These are phyloP conservation scores for Macrotyloma uniflorum DNA, from an alignment of 306 rosid species.

Conservation along the genomic window DNA sequence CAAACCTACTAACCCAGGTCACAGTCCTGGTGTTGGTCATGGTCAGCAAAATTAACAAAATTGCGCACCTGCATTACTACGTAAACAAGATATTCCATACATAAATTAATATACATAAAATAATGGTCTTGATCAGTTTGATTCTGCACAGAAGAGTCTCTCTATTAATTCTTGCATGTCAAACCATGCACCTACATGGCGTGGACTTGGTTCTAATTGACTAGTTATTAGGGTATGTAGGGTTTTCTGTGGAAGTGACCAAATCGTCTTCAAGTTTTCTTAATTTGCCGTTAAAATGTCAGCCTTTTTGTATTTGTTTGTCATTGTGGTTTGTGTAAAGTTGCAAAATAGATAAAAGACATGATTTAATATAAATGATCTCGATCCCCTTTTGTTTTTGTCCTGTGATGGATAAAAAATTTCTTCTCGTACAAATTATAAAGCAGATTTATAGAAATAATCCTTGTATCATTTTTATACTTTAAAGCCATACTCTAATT, in stretches of 20 bases:
- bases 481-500: too few relatives aligned
- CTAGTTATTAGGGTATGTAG: background rate
- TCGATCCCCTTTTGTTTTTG: too few relatives aligned
- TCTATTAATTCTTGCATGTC: background rate
- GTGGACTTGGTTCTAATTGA: background rate
- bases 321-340: background rate
- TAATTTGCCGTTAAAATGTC: background rate
- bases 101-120: background rate
- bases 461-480: too few relatives aligned
- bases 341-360: background rate
- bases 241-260: background rate
- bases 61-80: background rate
- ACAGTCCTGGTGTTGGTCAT: slow-evolving; percentile 61
- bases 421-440: background rate
- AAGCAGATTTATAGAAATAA: too few relatives aligned
- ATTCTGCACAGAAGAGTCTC: background rate
- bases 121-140: background rate
- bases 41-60: slow-evolving; percentile 4
- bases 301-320: background rate
- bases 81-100: background rate
- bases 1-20: slow-evolving; percentile 47
- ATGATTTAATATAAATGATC: background rate
- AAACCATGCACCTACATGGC: background rate
- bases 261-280: background rate
- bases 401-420: too few relatives aligned